phyloP scores from a whole-genome alignment of 352 stramenopile species.

The Nothophytophthora sp. region DNA sequence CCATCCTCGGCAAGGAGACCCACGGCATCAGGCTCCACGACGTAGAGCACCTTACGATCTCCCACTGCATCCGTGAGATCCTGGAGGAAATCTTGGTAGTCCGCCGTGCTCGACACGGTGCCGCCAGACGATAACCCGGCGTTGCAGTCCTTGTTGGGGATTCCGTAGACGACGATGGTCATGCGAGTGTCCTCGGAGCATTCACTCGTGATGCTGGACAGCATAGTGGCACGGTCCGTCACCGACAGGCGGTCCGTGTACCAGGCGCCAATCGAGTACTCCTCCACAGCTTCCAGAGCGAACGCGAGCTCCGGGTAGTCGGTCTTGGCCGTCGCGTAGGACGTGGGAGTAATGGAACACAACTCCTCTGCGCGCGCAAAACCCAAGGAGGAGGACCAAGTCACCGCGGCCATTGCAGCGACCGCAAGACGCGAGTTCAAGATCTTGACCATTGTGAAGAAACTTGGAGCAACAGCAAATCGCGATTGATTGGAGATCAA shows the following conservation, averaged over 20 bases:
- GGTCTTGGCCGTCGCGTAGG: slow-evolving; percentile 36
- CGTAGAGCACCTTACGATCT: slow-evolving; percentile 63
- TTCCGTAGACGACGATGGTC: slow-evolving; percentile 65
- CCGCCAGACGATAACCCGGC: slow-evolving; percentile 41
- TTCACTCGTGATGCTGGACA: slow-evolving; percentile 22
- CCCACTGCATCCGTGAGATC: slow-evolving; percentile 40
- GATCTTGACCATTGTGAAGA: slow-evolving; percentile 21
- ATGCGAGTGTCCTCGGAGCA: slow-evolving; percentile 36
- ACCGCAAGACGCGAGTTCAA: slow-evolving; percentile 1
- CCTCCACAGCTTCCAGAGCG: slow-evolving; percentile 34
- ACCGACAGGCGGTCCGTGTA: slow-evolving; percentile 45
- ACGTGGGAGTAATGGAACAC: slow-evolving; percentile 37
- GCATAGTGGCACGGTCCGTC: slow-evolving; percentile 20
- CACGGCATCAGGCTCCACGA: slow-evolving; percentile 66
- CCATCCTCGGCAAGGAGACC: slow-evolving; percentile 46
- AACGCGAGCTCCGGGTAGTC: slow-evolving; percentile 32
- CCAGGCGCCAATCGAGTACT: slow-evolving; percentile 48
- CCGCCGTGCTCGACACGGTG: slow-evolving; percentile 33
- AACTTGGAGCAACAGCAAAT: not conserved
- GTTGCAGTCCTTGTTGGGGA: slow-evolving; percentile 81
- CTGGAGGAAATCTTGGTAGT: slow-evolving; percentile 54
- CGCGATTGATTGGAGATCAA: too few species aligned
- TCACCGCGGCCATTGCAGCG: slow-evolving; percentile 10
- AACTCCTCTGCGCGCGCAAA: slow-evolving; percentile 19
- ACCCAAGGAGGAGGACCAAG: slow-evolving; percentile 7